Evolutionary conservation across 768 basidiomycete species (phyloP).

Genomic region (Sporobolomyces roseus): DNA sequence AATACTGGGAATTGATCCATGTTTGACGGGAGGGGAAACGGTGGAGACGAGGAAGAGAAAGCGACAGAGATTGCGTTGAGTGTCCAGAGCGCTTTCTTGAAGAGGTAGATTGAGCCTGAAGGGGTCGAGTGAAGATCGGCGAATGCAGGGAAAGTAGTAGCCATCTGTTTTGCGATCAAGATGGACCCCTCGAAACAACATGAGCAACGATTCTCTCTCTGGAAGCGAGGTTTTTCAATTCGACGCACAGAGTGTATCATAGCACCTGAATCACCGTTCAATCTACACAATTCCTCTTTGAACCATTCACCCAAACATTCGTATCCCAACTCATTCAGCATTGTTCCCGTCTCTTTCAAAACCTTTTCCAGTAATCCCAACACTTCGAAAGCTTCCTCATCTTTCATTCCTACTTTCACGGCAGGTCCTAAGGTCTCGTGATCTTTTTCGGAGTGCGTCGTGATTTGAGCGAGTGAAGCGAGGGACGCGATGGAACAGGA

Average conservation of each 20-base stretch:
- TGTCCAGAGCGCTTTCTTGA: conserved; percentile 84
- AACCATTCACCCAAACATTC: conserved; percentile 71
- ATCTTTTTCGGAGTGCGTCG: conserved; percentile 64
- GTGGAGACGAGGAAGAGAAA: conserved; percentile 54
- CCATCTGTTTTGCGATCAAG: background rate
- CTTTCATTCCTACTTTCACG: conserved; percentile 62
- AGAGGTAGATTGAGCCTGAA: conserved; percentile 59
- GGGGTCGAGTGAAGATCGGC: conserved; percentile 65
- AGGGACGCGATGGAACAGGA: conserved; percentile 55
- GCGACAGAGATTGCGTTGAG: conserved; percentile 61
- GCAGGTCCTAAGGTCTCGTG: conserved; percentile 65
- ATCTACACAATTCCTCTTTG: conserved; percentile 62
- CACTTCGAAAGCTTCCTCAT: conserved; percentile 69
- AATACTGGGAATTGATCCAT: conserved; percentile 26
- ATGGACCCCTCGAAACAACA: background rate
- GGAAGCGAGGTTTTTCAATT: background rate
- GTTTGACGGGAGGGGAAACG: conserved; percentile 59
- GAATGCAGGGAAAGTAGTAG: conserved; percentile 60
- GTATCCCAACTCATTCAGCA: conserved; percentile 62
- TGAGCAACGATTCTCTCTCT: background rate
- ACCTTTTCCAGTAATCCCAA: conserved; percentile 63
- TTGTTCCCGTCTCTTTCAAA: conserved; percentile 68
- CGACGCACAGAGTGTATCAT: conserved; percentile 62
- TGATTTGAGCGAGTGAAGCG: conserved; percentile 63
- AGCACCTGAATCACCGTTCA: conserved; percentile 48